Evolutionary conservation across 768 basidiomycete genomes (phyloP), one percentile per base, ranked within the genome.

Genomic region (Auricularia sp.): DNA sequence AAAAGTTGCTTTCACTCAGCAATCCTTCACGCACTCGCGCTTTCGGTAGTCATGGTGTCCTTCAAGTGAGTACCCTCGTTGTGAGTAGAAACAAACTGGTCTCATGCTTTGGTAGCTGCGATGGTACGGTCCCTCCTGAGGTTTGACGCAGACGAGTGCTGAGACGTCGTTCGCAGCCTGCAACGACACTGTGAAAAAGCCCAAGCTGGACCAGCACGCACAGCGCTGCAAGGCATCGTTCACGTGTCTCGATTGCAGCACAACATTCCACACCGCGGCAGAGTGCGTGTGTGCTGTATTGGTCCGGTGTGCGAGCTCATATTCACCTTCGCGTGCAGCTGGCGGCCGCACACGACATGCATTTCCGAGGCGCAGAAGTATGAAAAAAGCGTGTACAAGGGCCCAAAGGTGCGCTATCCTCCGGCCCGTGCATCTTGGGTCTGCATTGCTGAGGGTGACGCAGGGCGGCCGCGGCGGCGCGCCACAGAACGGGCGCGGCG

Each of bases 351-450:
- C 72, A 94, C 89, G 10, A 79, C 83, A 36, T 97, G 94, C 74
- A 86, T 97, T 54, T 86, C 82, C 67, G 94, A 97, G 75, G 94
- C 91, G 2, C 91, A 97, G 75, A 97, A 96, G 73, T 96, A 97
- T 71, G 85, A 97, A 78, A 92, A 92, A 75, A 77, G 81, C 62
- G 72, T 94, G 65, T 95, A 94, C 74, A 92, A 89, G 71, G 92
- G 90, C 8, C 82, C 85, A 0, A 90, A 89, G 75, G 81, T 81
- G 54, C 65, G 75, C 73, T 58, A 14, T 33, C 24, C 10, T 33
- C n/a, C 47, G 11, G 56, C 7, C 35, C 36, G 13, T 59, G 34
- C 18, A 29, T 29, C 29, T 29, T 29, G 29, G 29, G 29, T 29
- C 29, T 29, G 29, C 29, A 29, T 29, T 35, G 21, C 34, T 33